Evolutionary conservation across 345 rosid genomes (phyloP).

Genomic region (Euclidium syriacum): DNA sequence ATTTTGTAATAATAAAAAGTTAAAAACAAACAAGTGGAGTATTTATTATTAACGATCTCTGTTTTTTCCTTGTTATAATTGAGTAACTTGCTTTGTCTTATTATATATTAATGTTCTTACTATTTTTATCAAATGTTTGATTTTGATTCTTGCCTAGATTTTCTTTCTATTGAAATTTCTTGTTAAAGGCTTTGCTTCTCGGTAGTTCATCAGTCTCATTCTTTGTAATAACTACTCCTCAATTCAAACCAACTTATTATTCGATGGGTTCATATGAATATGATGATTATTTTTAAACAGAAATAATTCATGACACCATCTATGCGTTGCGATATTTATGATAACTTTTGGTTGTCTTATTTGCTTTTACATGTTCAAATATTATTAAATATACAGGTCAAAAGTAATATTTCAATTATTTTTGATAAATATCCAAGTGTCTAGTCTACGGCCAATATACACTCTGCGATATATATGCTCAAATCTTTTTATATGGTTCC

Average conservation of each 20-base stretch:
- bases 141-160: neutral
- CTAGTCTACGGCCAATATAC: neutral
- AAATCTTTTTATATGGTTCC: no score
- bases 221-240: constrained; percentile 22
- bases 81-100: neutral
- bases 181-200: neutral
- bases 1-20: constrained; percentile 13
- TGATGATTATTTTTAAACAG: no score
- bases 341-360: neutral
- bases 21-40: neutral
- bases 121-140: neutral
- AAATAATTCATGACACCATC: neutral
- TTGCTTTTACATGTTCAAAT: neutral
- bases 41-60: constrained; percentile 1
- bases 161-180: neutral
- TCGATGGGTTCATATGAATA: neutral
- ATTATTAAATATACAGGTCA: neutral
- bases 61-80: neutral
- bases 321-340: neutral
- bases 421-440: neutral
- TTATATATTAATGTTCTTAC: neutral
- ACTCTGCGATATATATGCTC: no score
- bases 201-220: constrained; percentile 25
- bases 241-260: constrained; percentile 1
- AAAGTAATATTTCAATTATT: neutral